Base-by-base conservation (phyloP, 352 stramenopile species). In the Phytopythium oedochilum region DNA sequence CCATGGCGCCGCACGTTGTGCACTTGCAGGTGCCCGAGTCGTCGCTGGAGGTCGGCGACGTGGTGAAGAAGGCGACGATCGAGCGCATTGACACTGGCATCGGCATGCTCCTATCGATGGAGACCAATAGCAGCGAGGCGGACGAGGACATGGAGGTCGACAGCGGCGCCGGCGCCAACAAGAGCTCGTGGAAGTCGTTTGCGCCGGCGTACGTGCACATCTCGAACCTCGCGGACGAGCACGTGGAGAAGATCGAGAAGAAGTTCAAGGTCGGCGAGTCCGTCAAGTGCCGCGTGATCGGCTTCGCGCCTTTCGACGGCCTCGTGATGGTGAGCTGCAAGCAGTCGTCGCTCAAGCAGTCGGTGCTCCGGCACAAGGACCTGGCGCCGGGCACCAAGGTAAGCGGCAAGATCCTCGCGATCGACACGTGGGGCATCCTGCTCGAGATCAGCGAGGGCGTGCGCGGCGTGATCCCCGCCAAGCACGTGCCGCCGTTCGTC, bases 191-290 rank as follows among this genome's bases (percentile, higher is more conserved):
- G 83, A 88, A 91, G 68, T 70, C 76, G 7, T 94, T 93, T 57
- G 66, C 72, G 32, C 81, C 86, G 6, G 88, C 70, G 49, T 96
- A 93, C 63, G 84, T 94, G 52, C 88, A 96, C 70, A 96, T 96
- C 39, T 96, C 88, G 39, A 93, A 94, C 57, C 75, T 71, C 14
- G 71, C 75, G 12, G 88, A 96, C 66, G 71, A 72, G 25, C 86
- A 83, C 55, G 45, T 96, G 10, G 86, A 96, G 40, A 95, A 96
- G 57, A 75, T 96, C 14, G 86, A 96, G 58, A 96, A 96, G 66
- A 85, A 88, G 40, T 95, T 89, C 44, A 66, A 60, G 4, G 68
- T 94, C 8, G 84, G 76, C 11, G 58, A 81, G 14, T 68, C 55
- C 47, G 45, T 96, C 28, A 69, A 73, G 47, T 88, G 78, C 61